Conservation (phyloP, 164 flowering plant genomes). For the Cinnamomum micranthum region DNA sequence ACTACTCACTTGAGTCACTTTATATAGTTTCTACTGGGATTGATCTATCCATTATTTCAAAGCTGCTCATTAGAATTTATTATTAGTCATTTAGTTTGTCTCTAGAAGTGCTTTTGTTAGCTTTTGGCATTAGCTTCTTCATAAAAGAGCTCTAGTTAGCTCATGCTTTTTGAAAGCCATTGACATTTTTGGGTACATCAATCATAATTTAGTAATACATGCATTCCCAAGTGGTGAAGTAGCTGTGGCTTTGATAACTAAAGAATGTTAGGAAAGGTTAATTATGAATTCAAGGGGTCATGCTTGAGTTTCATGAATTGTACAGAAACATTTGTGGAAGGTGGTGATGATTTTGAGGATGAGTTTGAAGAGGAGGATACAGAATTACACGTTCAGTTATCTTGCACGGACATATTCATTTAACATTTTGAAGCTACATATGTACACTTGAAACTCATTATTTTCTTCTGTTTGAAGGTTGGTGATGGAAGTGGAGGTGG, state of each 20-base stretch:
- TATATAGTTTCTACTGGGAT: too few species aligned
- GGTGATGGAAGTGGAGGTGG: slow-evolving; percentile 95
- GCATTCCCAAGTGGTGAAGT: neutral
- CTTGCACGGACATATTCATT: neutral
- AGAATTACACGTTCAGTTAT: slow-evolving; percentile 53
- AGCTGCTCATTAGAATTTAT: too few species aligned
- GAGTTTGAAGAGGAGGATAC: slow-evolving; percentile 39
- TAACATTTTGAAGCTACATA: neutral
- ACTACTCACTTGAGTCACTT: too few species aligned
- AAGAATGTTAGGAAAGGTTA: neutral
- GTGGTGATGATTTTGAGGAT: slow-evolving; percentile 36
- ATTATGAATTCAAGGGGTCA: neutral
- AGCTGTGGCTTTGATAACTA: neutral
- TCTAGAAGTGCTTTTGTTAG: too few species aligned
- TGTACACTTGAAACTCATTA: neutral
- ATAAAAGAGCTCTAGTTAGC: too few species aligned
- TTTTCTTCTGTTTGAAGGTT: slow-evolving; percentile 28
- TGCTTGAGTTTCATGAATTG: slow-evolving; percentile 8
- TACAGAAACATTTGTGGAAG: slow-evolving; percentile 32
- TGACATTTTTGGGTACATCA: too few species aligned
- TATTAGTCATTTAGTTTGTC: too few species aligned
- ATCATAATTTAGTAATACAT: neutral
- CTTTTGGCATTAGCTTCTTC: too few species aligned
- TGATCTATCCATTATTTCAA: too few species aligned
- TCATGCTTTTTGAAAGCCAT: too few species aligned